Evolutionary conservation across 2,329 filamentous ascomycete genomes (phyloP).

Genomic region (Ustulina deusta): DNA sequence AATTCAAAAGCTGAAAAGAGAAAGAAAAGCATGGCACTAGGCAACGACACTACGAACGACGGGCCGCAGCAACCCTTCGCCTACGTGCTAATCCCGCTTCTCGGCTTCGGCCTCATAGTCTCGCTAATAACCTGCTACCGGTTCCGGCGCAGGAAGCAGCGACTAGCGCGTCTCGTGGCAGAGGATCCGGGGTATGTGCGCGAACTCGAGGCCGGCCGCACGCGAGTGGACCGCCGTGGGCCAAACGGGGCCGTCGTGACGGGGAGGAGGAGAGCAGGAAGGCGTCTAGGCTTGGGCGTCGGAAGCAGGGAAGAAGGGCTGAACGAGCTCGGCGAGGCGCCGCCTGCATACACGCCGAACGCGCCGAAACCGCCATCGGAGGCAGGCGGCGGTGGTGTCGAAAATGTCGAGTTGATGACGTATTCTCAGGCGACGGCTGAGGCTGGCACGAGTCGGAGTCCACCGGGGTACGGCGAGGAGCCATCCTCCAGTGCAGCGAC

Average conservation of each 20-base stretch:
- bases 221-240: constrained; percentile 9
- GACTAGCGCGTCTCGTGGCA: constrained; percentile 35
- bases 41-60: constrained; percentile 16
- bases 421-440: constrained; percentile 36
- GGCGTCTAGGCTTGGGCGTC: constrained; percentile 33
- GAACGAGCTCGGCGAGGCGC: constrained; percentile 52
- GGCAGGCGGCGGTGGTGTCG: constrained; percentile 36
- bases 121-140: constrained; percentile 46
- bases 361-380: constrained; percentile 35
- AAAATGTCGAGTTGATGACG: constrained; percentile 33
- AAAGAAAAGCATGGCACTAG: constrained; percentile 16
- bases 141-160: constrained; percentile 42
- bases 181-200: constrained; percentile 31
- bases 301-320: constrained; percentile 50
- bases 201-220: constrained; percentile 43
- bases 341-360: constrained; percentile 49
- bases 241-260: constrained; percentile 20
- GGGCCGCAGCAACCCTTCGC: constrained; percentile 39
- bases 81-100: constrained; percentile 49
- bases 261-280: constrained; percentile 33
- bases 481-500: not conserved
- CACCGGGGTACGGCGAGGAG: constrained; percentile 34
- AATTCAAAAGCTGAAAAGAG: not conserved
- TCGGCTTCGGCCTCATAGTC: constrained; percentile 44
- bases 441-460: constrained; percentile 35